Base-by-base conservation (phyloP, 345 rosid species). In the Viola odorata region DNA sequence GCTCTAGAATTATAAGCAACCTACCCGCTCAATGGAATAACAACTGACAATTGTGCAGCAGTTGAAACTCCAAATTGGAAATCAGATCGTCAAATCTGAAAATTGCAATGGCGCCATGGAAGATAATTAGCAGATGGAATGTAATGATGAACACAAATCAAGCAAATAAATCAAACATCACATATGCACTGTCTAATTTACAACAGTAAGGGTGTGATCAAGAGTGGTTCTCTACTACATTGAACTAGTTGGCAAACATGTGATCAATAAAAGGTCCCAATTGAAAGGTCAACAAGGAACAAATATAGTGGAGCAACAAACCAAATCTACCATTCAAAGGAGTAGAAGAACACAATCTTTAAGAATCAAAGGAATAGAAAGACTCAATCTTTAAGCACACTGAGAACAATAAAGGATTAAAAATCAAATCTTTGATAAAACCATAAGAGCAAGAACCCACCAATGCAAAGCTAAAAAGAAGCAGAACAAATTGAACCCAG, bases 61-160 rank as follows among this genome's bases (percentile, higher is more conserved):
- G 60, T 47, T 47, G 59, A 42, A 70, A 11, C 49, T 58, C 55
- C 60, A 23, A 23, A 23, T 23, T 23, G 32, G 41, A 63, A 62
- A 40, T 64, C 59, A 57, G 78, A 78, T 78, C 80, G 69, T 67
- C 54, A 71, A 50, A 60, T 49, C 59, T 48, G 47, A 47, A 40
- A 42, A 64, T 3, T 62, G 58, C 37, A 51, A 72, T 60, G 45
- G 36, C 45, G 23, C 12, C 56, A 9, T 9, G 17, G 41, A 56
- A 39, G 14, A 16, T 14, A 60, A 60, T 44, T 36, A 42, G 44
- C 41, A 73, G 39, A 58, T 10, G 15, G 9, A 23, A n/a, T 3
- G 53, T 14, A 60, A 17, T 40, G 7, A 50, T 6, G 50, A 54
- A 45, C 11, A 55, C 6, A 16, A 39, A 36, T 36, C 1, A 23